These are phyloP conservation scores for Beverwykella pulmonaria DNA, from an alignment of 495 filamentous ascomycete genomes.

Conservation along the genomic window DNA sequence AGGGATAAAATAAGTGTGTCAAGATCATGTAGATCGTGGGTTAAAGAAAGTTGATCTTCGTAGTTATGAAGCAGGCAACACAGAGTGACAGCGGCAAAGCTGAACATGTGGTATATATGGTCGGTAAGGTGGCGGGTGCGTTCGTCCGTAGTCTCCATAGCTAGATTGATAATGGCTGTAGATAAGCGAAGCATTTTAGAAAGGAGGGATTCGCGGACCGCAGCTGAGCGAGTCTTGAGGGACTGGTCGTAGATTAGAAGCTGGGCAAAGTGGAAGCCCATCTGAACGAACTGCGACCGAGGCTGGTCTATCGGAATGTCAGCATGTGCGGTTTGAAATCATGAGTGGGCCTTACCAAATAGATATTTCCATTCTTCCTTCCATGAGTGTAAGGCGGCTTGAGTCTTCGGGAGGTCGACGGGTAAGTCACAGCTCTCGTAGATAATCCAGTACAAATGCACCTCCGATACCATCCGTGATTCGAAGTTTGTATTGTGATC, in stretches of 20 bases:
- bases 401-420: slow-evolving; percentile 46
- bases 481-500: slow-evolving; percentile 53
- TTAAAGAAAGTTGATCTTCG: slow-evolving; percentile 42
- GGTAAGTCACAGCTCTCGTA: slow-evolving; percentile 42
- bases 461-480: slow-evolving; percentile 52
- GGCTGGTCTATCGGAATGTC: slow-evolving; percentile 46
- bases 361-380: slow-evolving; percentile 49
- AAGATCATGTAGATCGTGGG: slow-evolving; percentile 43
- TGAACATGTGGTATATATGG: slow-evolving; percentile 51
- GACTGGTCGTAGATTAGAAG: slow-evolving; percentile 50
- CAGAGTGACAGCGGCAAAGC: slow-evolving; percentile 51
- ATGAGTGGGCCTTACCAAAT: slow-evolving; percentile 49
- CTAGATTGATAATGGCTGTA: slow-evolving; percentile 49
- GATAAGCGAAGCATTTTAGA: slow-evolving; percentile 52
- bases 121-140: slow-evolving; percentile 52
- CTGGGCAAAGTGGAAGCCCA: slow-evolving; percentile 55
- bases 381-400: slow-evolving; percentile 48
- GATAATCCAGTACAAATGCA: slow-evolving; percentile 52
- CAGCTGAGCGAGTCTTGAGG: slow-evolving; percentile 46
- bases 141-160: slow-evolving; percentile 53
- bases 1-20: slow-evolving; percentile 45
- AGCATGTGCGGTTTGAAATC: too few relatives aligned
- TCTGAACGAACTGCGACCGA: slow-evolving; percentile 53
- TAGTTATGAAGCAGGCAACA: slow-evolving; percentile 49
- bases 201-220: slow-evolving; percentile 47